These are phyloP conservation scores for Panellus pusillus DNA, from an alignment of 768 basidiomycete species.

Conservation along the genomic window DNA sequence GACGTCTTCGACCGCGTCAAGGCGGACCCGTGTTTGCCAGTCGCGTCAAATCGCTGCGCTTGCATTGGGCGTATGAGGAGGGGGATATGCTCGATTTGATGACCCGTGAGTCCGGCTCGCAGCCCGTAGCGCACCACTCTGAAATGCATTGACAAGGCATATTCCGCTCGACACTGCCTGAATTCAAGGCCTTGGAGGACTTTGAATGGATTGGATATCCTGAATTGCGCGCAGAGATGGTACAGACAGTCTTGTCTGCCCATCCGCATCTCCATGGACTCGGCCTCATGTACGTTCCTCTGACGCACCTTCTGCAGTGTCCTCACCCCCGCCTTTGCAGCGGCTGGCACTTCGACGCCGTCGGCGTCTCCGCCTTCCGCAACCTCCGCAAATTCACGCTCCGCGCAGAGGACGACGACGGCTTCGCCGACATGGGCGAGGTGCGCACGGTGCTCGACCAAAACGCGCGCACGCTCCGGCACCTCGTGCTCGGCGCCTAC, in stretches of 20 bases:
- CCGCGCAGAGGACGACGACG: slow-evolving; percentile 70
- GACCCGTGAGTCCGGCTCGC: slow-evolving; percentile 39
- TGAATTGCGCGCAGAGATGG: slow-evolving; percentile 67
- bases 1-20: slow-evolving; percentile 71
- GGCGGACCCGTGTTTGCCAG: slow-evolving; percentile 61
- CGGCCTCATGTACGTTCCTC: slow-evolving; percentile 54
- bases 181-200: slow-evolving; percentile 58
- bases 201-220: slow-evolving; percentile 82
- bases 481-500: slow-evolving; percentile 70
- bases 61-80: slow-evolving; percentile 73
- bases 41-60: slow-evolving; percentile 54
- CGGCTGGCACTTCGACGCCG: slow-evolving; percentile 75
- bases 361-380: slow-evolving; percentile 62
- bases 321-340: slow-evolving; percentile 27
- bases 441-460: slow-evolving; percentile 62
- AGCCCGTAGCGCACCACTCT: background rate
- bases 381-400: slow-evolving; percentile 65
- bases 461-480: slow-evolving; percentile 55
- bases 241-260: slow-evolving; percentile 52
- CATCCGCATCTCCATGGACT: slow-evolving; percentile 56
- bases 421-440: slow-evolving; percentile 69
- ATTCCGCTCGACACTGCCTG: slow-evolving; percentile 61
- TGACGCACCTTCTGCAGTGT: background rate
- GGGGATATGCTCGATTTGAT: slow-evolving; percentile 66
- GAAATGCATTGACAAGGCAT: slow-evolving; percentile 40